A percentile compares a stretch with the other conserved stretches of the same genome.
phyloP scores from a whole-genome alignment of 306 rosid genomes.

The Malus sieversii region DNA sequence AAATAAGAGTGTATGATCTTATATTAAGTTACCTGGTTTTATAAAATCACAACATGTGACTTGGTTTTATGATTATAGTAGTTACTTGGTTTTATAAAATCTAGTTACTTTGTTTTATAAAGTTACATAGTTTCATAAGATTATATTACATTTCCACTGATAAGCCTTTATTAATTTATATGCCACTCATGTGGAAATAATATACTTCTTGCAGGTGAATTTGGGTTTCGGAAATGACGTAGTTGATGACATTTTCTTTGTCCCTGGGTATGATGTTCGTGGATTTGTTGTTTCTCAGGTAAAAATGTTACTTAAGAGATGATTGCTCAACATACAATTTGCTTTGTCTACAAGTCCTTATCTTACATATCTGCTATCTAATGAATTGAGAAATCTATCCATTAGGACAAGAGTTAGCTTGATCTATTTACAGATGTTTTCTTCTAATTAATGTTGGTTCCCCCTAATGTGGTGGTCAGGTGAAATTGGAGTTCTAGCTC shows the following conservation, averaged over 20 bases:
- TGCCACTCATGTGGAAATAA: slow-evolving; percentile 13
- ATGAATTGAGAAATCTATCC: neutral
- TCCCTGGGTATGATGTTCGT: slow-evolving; percentile 70
- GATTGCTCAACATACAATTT: neutral
- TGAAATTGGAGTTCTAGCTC: neutral
- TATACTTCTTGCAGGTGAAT: slow-evolving; percentile 61
- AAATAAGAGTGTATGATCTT: neutral
- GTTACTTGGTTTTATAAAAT: neutral
- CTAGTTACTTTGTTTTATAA: neutral
- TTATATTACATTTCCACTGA: slow-evolving; percentile 1
- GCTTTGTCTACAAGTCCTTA: neutral
- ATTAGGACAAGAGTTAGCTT: neutral
- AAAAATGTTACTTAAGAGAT: slow-evolving; percentile 21
- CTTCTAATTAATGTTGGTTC: neutral
- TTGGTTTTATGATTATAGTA: neutral
- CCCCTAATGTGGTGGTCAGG: neutral
- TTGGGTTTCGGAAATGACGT: slow-evolving; percentile 73
- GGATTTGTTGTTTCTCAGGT: slow-evolving; percentile 98
- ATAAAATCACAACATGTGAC: neutral
- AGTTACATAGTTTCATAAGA: neutral
- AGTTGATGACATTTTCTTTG: slow-evolving; percentile 64
- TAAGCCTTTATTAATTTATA: slow-evolving; percentile 7
- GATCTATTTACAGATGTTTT: neutral
- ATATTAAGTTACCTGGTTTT: neutral
- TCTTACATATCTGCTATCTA: neutral